Evolutionary conservation across 2,329 filamentous ascomycete species (phyloP).

Genomic region (Botrytis paeoniae): DNA sequence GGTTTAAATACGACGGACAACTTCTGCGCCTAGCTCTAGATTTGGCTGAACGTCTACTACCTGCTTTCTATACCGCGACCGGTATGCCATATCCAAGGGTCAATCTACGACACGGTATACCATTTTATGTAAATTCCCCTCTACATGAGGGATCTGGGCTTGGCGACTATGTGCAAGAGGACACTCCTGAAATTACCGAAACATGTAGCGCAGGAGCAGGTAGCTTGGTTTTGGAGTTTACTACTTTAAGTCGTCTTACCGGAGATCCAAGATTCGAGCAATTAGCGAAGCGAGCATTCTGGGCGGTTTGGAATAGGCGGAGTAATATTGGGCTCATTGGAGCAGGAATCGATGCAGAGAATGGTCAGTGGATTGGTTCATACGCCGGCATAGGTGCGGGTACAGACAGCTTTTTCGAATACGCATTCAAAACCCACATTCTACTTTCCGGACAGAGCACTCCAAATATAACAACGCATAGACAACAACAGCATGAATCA

Average conservation of each 20-base stretch:
- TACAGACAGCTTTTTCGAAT: constrained; percentile 98
- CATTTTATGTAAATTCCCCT: constrained; percentile 86
- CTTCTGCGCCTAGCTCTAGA: constrained; percentile 85
- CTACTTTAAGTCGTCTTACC: constrained; percentile 82
- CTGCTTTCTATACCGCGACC: constrained; percentile 87
- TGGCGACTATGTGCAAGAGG: constrained; percentile 40
- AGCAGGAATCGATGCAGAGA: constrained; percentile 87
- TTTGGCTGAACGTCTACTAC: constrained; percentile 76
- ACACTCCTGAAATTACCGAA: constrained; percentile 72
- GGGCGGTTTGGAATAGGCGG: constrained; percentile 89
- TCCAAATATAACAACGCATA: constrained; percentile 47
- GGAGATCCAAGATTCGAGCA: constrained; percentile 86
- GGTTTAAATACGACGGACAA: constrained; percentile 83
- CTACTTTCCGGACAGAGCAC: constrained; percentile 73
- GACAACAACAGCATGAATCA: constrained; percentile 24
- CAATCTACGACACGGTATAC: constrained; percentile 85
- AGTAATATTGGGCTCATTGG: constrained; percentile 86
- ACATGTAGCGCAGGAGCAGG: constrained; percentile 97
- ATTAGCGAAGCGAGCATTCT: constrained; percentile 87
- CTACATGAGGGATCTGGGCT: constrained; percentile 58
- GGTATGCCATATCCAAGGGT: constrained; percentile 94
- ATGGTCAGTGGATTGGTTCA: constrained; percentile 81
- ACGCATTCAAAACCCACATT: constrained; percentile 91
- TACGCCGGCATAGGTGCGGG: constrained; percentile 95
- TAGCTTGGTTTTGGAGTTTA: constrained; percentile 90